A percentile compares a stretch with the other conserved stretches of the same genome.
These are phyloP conservation scores for Hortiboletus flavorubellus DNA, from an alignment of 768 basidiomycete species.

Conservation along the genomic window DNA sequence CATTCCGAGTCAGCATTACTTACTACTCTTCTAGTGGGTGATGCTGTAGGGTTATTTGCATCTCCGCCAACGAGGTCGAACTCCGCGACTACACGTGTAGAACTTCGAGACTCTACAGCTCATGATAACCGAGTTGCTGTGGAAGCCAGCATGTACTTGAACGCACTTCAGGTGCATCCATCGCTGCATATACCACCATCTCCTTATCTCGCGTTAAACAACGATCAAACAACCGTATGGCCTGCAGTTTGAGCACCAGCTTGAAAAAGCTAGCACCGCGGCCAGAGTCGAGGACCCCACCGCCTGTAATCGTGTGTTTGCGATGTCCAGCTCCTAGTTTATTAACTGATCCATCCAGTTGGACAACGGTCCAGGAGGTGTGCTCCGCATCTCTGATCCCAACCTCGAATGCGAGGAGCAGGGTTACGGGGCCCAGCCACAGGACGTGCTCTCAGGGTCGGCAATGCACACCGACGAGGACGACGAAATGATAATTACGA, in stretches of 20 bases:
- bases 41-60: no score
- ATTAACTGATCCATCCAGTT: not conserved
- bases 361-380: not conserved
- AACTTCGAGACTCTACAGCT: no score
- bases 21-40: no score
- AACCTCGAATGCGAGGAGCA: not conserved
- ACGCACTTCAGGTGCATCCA: not conserved
- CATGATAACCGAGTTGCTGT: not conserved
- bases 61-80: no score
- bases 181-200: not conserved
- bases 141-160: not conserved
- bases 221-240: not conserved
- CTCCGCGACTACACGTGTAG: no score
- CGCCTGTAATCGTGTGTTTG: not conserved
- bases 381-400: not conserved
- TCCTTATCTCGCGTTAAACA: not conserved
- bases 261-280: not conserved
- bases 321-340: not conserved
- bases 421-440: not conserved
- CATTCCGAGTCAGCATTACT: no score
- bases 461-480: not conserved
- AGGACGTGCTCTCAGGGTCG: no score
- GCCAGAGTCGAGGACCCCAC: not conserved
- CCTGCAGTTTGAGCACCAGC: not conserved
- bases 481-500: not conserved